Evolutionary conservation across 179 eudicot species (phyloP).

Genomic region (Silene noctiflora): DNA sequence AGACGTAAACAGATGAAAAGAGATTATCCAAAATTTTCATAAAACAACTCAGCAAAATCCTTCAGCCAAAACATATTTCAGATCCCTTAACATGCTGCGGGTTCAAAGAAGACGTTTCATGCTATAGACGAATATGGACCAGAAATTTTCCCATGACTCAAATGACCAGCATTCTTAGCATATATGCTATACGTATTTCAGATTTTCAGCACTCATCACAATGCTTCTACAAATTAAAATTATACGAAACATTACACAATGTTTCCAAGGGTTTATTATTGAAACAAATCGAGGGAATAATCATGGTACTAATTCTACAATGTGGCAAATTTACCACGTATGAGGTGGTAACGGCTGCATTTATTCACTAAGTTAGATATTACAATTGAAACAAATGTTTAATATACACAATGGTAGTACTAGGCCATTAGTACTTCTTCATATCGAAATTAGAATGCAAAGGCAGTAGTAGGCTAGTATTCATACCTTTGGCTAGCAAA

Average conservation of each 20-base stretch:
- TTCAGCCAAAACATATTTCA: conserved; percentile 6
- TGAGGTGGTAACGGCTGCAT: neutral
- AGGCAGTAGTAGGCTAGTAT: conserved; percentile 1
- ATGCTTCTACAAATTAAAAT: neutral
- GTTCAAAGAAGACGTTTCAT: no score
- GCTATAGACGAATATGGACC: no score
- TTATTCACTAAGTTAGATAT: no score
- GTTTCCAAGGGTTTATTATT: no score
- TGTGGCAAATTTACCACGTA: neutral
- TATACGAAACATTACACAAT: no score
- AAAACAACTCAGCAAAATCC: conserved; percentile 20
- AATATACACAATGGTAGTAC: no score
- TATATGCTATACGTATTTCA: neutral
- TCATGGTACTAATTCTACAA: no score
- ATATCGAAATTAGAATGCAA: neutral
- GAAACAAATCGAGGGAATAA: neutral
- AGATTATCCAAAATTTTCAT: conserved; percentile 8
- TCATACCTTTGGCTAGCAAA: conserved; percentile 3
- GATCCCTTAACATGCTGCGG: neutral
- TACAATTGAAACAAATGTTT: no score
- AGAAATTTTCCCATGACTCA: no score
- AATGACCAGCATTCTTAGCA: no score
- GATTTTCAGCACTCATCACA: neutral
- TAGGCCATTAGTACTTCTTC: no score
- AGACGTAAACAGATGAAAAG: conserved; percentile 7